Percentiles rank a stretch among this genome's conserved stretches.
Conservation (phyloP, 2,329 filamentous ascomycete species). For the Simplicillium aogashimaense region DNA sequence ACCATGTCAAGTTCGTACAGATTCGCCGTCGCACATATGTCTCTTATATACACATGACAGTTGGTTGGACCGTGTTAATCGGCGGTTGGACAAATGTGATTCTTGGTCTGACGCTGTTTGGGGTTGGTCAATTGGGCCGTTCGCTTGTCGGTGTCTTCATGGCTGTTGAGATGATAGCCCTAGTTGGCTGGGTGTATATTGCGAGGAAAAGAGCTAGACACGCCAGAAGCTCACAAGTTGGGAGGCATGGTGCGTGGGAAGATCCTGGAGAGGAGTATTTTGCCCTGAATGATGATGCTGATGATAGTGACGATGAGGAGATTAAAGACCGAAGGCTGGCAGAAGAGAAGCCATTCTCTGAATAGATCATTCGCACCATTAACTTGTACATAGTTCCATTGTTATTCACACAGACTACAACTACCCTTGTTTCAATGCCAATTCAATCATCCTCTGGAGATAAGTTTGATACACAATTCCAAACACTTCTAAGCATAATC, state of each 20-base stretch:
- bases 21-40: conserved; percentile 6
- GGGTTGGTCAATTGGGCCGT: not conserved
- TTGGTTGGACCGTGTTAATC: conserved; percentile 5
- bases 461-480: no score
- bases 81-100: conserved; percentile 5
- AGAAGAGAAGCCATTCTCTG: no score
- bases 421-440: no score
- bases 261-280: conserved; percentile 5
- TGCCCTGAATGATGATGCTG: conserved; percentile 2
- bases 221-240: not conserved
- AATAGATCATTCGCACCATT: no score
- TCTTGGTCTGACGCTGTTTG: conserved; percentile 2
- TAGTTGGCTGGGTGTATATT: conserved; percentile 2
- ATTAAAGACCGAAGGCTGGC: not conserved
- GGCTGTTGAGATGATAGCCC: not conserved
- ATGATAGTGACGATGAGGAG: conserved; percentile 4
- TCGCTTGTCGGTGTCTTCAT: not conserved
- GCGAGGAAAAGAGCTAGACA: conserved; percentile 1
- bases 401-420: no score
- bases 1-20: conserved; percentile 5
- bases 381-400: no score
- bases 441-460: no score
- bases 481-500: no score
- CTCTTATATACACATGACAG: conserved; percentile 5
- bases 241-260: conserved; percentile 1